These are phyloP conservation scores for Chloranthus sessilifolius DNA, from an alignment of 164 flowering plant genomes.

Conservation along the genomic window DNA sequence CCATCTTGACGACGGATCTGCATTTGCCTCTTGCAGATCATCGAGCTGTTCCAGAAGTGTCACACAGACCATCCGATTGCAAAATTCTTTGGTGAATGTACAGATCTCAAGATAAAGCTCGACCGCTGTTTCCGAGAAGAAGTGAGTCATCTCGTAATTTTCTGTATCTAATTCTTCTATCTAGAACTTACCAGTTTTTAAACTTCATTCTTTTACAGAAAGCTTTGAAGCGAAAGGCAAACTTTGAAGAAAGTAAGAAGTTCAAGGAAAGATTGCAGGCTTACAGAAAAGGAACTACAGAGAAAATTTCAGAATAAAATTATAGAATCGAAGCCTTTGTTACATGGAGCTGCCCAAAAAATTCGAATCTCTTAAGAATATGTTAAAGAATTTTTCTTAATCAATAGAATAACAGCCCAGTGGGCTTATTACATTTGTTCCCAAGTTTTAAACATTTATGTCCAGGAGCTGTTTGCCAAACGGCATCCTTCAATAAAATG, in stretches of 20 bases:
- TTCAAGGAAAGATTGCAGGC: slow-evolving; percentile 72
- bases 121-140: slow-evolving; percentile 86
- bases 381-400: too few relatives aligned
- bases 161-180: neutral
- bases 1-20: too few relatives aligned
- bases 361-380: too few relatives aligned
- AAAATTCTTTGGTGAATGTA: slow-evolving; percentile 84
- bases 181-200: neutral
- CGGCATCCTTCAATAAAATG: too few relatives aligned
- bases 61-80: slow-evolving; percentile 79
- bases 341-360: too few relatives aligned
- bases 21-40: slow-evolving; percentile 47
- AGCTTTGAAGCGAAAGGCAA: slow-evolving; percentile 85
- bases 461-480: too few relatives aligned
- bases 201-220: slow-evolving; percentile 38
- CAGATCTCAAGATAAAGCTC: slow-evolving; percentile 83
- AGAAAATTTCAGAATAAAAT: slow-evolving; percentile 2
- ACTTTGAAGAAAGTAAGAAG: slow-evolving; percentile 86
- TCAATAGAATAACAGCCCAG: too few relatives aligned
- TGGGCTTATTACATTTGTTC: too few relatives aligned
- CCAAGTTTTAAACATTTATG: too few relatives aligned
- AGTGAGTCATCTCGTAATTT: slow-evolving; percentile 41
- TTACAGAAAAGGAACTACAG: slow-evolving; percentile 51
- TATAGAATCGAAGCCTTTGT: too few relatives aligned
- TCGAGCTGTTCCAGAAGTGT: slow-evolving; percentile 83